A percentile compares a stretch with the other conserved stretches of the same genome.
Evolutionary conservation across 768 basidiomycete genomes (phyloP).

Genomic region (Suillus alpinus): DNA sequence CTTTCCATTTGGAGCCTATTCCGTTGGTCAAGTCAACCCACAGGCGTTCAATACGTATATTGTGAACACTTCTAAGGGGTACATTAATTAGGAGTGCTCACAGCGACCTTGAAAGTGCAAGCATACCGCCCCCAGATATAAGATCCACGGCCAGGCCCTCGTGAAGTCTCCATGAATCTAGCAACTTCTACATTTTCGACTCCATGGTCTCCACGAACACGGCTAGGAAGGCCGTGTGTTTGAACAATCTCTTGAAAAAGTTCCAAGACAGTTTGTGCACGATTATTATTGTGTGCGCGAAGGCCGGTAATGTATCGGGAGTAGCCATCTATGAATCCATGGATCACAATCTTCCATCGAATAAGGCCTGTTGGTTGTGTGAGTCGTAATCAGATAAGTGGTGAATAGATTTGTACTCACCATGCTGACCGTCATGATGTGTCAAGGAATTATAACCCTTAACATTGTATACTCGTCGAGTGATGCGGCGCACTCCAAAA

Average conservation of each 20-base stretch:
- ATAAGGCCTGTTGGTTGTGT: not conserved
- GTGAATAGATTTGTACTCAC: slow-evolving; percentile 7
- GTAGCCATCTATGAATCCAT: slow-evolving; percentile 43
- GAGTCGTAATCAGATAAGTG: no score
- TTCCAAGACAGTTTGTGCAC: slow-evolving; percentile 32
- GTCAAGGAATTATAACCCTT: slow-evolving; percentile 35
- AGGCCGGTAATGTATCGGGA: slow-evolving; percentile 31
- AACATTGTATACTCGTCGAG: slow-evolving; percentile 30
- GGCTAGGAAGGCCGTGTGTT: slow-evolving; percentile 26
- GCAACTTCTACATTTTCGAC: slow-evolving; percentile 35
- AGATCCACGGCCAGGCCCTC: slow-evolving; percentile 21
- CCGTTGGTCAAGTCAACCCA: slow-evolving; percentile 38
- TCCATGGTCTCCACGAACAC: slow-evolving; percentile 38
- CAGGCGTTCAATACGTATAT: slow-evolving; percentile 37
- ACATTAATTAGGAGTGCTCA: not conserved
- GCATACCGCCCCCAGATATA: slow-evolving; percentile 40
- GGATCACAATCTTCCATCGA: slow-evolving; percentile 31
- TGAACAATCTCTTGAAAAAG: slow-evolving; percentile 28
- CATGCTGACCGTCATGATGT: slow-evolving; percentile 40
- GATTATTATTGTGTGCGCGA: slow-evolving; percentile 36
- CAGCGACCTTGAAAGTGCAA: no score
- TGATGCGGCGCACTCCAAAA: slow-evolving; percentile 26
- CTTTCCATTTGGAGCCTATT: slow-evolving; percentile 37
- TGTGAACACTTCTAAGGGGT: slow-evolving; percentile 35
- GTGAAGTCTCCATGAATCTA: slow-evolving; percentile 11